Percentiles rank a stretch among this genome's conserved stretches.
These are phyloP conservation scores for Trichoderma simmonsii DNA, from an alignment of 2,329 filamentous ascomycete species.

Conservation along the genomic window DNA sequence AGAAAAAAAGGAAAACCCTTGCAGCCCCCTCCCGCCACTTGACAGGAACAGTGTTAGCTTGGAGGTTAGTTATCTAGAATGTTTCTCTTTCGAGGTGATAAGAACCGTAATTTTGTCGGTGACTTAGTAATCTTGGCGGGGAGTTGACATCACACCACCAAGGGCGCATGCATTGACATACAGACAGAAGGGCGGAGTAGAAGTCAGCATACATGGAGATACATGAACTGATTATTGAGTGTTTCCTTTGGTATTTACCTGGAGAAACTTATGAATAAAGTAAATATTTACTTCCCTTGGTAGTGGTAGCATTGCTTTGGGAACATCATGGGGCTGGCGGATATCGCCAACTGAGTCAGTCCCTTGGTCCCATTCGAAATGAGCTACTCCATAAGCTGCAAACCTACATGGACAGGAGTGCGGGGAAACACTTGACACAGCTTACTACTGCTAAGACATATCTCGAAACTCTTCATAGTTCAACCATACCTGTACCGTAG, in stretches of 20 bases:
- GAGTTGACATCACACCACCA: background rate
- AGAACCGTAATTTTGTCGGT: background rate
- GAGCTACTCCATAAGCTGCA: background rate
- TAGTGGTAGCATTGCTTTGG: background rate
- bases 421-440: background rate
- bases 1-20: background rate
- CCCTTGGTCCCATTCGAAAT: background rate
- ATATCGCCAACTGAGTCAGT: background rate
- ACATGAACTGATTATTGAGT: background rate
- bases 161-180: background rate
- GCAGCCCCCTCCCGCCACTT: conserved; percentile 10
- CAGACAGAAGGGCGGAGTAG: background rate
- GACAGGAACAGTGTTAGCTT: background rate
- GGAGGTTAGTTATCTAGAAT: background rate
- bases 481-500: background rate
- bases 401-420: background rate
- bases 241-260: background rate
- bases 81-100: background rate
- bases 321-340: background rate
- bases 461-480: background rate
- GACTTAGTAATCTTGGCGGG: background rate
- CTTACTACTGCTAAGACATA: background rate
- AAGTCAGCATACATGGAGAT: background rate
- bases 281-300: background rate
- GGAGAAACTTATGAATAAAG: background rate